Percentiles rank a stretch among this genome's conserved stretches.
phyloP scores from a whole-genome alignment of 106 monocot species.

The Phalaenopsis aphrodite region DNA sequence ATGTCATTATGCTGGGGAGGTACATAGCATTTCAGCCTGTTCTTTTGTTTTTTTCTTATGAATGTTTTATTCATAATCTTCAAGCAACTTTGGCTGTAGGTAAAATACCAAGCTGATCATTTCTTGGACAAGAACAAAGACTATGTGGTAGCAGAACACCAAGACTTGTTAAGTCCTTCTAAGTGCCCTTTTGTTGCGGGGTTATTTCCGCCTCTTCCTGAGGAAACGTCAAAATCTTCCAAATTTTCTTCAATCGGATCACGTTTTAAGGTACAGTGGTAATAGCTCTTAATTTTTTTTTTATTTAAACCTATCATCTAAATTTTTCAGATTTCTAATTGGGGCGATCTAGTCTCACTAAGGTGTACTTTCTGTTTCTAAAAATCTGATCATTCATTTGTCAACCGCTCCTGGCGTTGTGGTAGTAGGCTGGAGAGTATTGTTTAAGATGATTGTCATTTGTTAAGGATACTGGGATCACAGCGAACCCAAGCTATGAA shows the following conservation, averaged over 20 bases:
- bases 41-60: not conserved
- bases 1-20: slow-evolving; percentile 86
- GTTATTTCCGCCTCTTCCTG: slow-evolving; percentile 71
- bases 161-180: slow-evolving; percentile 65
- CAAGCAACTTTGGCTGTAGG: slow-evolving; percentile 29
- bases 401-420: not conserved
- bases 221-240: slow-evolving; percentile 76
- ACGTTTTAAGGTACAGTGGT: slow-evolving; percentile 60
- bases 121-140: slow-evolving; percentile 94
- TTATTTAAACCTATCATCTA: not conserved
- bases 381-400: not conserved
- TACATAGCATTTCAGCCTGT: slow-evolving; percentile 10
- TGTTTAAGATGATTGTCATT: not conserved
- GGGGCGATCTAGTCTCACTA: not conserved
- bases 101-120: slow-evolving; percentile 69
- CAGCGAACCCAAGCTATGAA: no score
- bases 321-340: not conserved
- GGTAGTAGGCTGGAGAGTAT: not conserved
- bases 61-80: not conserved
- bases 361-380: not conserved
- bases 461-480: not conserved
- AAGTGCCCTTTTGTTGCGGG: slow-evolving; percentile 64
- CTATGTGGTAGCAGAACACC: slow-evolving; percentile 89
- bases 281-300: not conserved
- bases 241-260: slow-evolving; percentile 91